Evolutionary conservation across 2,329 filamentous ascomycete species (phyloP).

Genomic region (Aspergillaceae sp.): DNA sequence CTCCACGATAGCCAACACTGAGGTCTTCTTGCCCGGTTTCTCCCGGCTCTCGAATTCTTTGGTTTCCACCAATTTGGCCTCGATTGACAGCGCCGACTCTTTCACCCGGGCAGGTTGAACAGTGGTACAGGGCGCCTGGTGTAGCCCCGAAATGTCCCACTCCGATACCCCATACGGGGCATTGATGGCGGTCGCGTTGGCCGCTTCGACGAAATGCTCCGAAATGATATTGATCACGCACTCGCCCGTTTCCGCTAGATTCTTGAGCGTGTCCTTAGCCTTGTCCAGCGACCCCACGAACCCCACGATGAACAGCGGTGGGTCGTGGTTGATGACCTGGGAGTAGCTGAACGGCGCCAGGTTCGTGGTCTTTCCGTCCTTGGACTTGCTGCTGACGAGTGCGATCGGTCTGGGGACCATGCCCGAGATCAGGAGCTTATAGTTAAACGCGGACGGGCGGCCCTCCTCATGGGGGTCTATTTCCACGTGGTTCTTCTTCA

Average conservation of each 20-base stretch:
- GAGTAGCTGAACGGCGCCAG: slow-evolving; percentile 85
- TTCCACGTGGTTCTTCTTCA: slow-evolving; percentile 56
- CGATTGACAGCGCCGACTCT: slow-evolving; percentile 75
- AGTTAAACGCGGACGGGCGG: slow-evolving; percentile 63
- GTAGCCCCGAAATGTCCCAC: slow-evolving; percentile 70
- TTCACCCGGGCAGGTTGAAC: slow-evolving; percentile 65
- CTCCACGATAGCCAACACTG: slow-evolving; percentile 68
- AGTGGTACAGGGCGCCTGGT: slow-evolving; percentile 54
- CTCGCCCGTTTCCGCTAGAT: slow-evolving; percentile 62
- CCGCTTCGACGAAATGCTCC: slow-evolving; percentile 78
- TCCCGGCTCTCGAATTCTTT: slow-evolving; percentile 68
- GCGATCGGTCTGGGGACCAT: slow-evolving; percentile 76
- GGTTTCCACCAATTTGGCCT: slow-evolving; percentile 65
- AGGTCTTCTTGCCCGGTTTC: slow-evolving; percentile 64
- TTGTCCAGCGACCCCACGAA: slow-evolving; percentile 48
- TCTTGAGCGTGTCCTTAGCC: slow-evolving; percentile 71
- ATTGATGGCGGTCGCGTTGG: slow-evolving; percentile 72
- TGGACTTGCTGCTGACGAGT: slow-evolving; percentile 50
- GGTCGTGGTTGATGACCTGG: slow-evolving; percentile 75
- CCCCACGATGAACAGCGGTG: slow-evolving; percentile 67
- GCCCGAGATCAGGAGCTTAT: slow-evolving; percentile 81
- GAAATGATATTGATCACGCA: slow-evolving; percentile 82
- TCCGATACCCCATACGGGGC: slow-evolving; percentile 68
- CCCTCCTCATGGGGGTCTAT: slow-evolving; percentile 74
- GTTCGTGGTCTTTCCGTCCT: slow-evolving; percentile 61